Conservation (phyloP, 805 yeast genomes). For the Saccharomycopsis schoenii region DNA sequence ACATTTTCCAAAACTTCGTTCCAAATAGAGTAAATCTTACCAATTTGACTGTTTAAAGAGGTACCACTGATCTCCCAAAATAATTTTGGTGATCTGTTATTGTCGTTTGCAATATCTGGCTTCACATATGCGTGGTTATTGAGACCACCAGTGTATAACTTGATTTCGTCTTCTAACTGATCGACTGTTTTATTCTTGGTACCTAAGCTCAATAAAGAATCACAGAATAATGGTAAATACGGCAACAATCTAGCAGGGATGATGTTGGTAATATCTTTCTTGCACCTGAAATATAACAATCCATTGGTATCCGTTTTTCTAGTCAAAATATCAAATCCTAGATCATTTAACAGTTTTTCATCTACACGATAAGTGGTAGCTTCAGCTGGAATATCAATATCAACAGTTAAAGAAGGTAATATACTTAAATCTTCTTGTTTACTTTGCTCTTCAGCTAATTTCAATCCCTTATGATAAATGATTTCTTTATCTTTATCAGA, state of each 20-base stretch:
- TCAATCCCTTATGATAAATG: constrained; percentile 50
- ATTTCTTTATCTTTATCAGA: constrained; percentile 45
- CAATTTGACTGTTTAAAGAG: constrained; percentile 55
- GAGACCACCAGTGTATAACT: constrained; percentile 77
- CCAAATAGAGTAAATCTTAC: constrained; percentile 56
- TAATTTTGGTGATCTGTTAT: constrained; percentile 37
- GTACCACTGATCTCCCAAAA: constrained; percentile 55
- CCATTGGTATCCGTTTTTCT: constrained; percentile 72
- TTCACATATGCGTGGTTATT: constrained; percentile 49
- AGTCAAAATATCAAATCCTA: constrained; percentile 27
- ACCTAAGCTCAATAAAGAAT: constrained; percentile 81
- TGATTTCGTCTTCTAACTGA: constrained; percentile 76
- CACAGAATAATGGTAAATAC: constrained; percentile 67
- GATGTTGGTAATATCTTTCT: constrained; percentile 42
- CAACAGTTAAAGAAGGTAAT: constrained; percentile 65
- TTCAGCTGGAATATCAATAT: constrained; percentile 56
- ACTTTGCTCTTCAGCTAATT: constrained; percentile 53
- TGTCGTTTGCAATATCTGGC: constrained; percentile 39
- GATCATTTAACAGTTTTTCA: constrained; percentile 22
- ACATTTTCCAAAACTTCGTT: constrained; percentile 59
- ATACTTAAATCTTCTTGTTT: constrained; percentile 64
- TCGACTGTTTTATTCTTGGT: constrained; percentile 62
- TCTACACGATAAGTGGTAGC: constrained; percentile 33
- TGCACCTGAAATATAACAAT: constrained; percentile 63
- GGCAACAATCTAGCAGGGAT: constrained; percentile 57